Conservation (phyloP, 2,329 filamentous ascomycete species). For the Chrysoporthe austroafricana region DNA sequence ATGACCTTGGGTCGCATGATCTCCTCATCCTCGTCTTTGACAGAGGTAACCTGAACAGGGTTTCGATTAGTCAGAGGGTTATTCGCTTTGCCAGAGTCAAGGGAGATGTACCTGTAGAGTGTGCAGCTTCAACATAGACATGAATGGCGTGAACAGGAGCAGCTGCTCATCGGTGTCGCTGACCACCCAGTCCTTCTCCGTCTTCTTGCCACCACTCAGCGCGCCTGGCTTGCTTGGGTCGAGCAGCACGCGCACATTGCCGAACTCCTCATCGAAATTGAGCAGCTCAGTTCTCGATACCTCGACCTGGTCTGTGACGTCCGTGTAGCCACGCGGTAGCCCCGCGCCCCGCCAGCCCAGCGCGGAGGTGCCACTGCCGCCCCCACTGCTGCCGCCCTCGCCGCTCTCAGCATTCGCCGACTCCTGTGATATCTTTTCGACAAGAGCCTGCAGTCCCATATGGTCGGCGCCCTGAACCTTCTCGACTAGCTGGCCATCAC, state of each 20-base stretch:
- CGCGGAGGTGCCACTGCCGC: constrained; percentile 47
- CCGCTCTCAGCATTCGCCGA: constrained; percentile 55
- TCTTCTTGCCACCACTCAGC: constrained; percentile 60
- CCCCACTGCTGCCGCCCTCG: constrained; percentile 44
- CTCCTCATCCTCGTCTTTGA: constrained; percentile 66
- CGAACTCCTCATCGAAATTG: constrained; percentile 80
- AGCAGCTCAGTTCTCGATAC: constrained; percentile 80
- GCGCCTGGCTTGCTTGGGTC: constrained; percentile 68
- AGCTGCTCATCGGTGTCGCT: constrained; percentile 97
- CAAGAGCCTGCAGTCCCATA: constrained; percentile 68
- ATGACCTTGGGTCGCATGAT: constrained; percentile 82
- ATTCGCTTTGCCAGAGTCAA: not conserved
- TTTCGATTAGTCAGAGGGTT: not conserved
- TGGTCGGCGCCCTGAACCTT: constrained; percentile 77
- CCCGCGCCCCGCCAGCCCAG: constrained; percentile 73
- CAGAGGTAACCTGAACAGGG: constrained; percentile 75
- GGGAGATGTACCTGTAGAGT: constrained; percentile 64
- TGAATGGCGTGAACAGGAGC: constrained; percentile 90
- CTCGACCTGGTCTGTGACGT: constrained; percentile 84
- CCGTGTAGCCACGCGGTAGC: constrained; percentile 78
- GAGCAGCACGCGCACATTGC: constrained; percentile 75
- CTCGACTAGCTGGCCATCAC: constrained; percentile 67
- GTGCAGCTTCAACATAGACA: constrained; percentile 85
- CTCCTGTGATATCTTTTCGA: constrained; percentile 73
- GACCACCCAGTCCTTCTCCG: constrained; percentile 82